These are phyloP conservation scores for Trypanosoma vivax DNA, from an alignment of 208 protist species.

Conservation along the genomic window DNA sequence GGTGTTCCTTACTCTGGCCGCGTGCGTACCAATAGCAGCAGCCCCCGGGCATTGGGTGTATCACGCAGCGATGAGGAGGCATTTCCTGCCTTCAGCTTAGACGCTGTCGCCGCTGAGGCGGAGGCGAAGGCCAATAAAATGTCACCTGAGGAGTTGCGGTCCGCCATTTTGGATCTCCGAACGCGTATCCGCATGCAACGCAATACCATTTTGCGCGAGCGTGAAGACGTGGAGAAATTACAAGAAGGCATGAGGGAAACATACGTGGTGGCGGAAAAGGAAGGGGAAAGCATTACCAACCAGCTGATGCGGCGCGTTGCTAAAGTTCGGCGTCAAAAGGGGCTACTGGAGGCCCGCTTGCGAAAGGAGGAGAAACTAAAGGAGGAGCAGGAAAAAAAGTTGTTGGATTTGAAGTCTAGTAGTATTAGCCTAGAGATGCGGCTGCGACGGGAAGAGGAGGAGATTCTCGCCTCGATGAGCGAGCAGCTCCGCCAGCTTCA, in stretches of 20 bases:
- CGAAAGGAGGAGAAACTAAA: slow-evolving; percentile 14
- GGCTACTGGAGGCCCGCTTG: slow-evolving; percentile 32
- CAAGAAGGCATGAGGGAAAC: slow-evolving; percentile 48
- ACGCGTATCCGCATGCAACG: slow-evolving; percentile 38
- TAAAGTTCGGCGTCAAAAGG: slow-evolving; percentile 35
- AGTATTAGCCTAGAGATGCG: slow-evolving; percentile 37
- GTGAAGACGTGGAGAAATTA: slow-evolving; percentile 31
- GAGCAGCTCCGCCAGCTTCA: slow-evolving; percentile 43
- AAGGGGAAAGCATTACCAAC: slow-evolving; percentile 72
- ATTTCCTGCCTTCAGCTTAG: neutral
- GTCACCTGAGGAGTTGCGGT: slow-evolving; percentile 32
- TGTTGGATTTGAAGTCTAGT: slow-evolving; percentile 33
- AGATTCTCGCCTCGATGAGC: slow-evolving; percentile 33
- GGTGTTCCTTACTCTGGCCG: neutral
- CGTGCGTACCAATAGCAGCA: neutral
- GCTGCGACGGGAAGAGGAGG: slow-evolving; percentile 57
- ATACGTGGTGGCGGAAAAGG: slow-evolving; percentile 46
- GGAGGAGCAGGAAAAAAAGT: slow-evolving; percentile 32
- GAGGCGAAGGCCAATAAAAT: slow-evolving; percentile 39
- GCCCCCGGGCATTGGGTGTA: neutral
- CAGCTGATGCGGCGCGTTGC: slow-evolving; percentile 59
- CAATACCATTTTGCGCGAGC: slow-evolving; percentile 36
- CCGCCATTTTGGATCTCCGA: slow-evolving; percentile 32
- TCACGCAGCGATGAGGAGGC: slow-evolving; percentile 4
- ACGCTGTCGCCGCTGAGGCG: slow-evolving; percentile 16